Evolutionary conservation across 306 rosid genomes (phyloP).

Genomic region (Prunus dulcis): DNA sequence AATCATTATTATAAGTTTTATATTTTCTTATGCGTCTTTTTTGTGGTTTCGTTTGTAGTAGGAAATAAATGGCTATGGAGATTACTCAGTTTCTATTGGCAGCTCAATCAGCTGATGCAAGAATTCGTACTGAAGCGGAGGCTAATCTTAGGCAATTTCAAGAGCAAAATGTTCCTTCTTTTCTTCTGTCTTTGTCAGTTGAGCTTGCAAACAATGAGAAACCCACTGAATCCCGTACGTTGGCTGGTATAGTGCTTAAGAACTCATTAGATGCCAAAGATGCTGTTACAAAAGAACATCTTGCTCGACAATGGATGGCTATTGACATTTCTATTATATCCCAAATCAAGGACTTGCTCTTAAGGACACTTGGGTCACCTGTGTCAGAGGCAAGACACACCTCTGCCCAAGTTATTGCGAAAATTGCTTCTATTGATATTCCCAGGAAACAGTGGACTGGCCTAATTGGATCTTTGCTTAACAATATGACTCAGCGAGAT

Average conservation of each 20-base stretch:
- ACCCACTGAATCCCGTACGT: conserved; percentile 34
- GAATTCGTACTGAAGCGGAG: conserved; percentile 35
- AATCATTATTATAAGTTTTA: background rate
- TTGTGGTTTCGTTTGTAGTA: background rate
- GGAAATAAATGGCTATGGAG: conserved; percentile 30
- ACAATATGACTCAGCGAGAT: conserved; percentile 36
- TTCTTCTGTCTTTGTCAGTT: conserved; percentile 30
- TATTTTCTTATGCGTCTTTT: background rate
- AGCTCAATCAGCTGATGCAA: conserved; percentile 40
- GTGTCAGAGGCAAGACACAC: conserved; percentile 36
- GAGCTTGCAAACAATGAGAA: conserved; percentile 35
- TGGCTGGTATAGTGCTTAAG: conserved; percentile 41
- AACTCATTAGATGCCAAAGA: conserved; percentile 40
- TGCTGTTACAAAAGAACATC: conserved; percentile 32
- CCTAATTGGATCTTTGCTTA: conserved; percentile 27
- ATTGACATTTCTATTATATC: conserved; percentile 30
- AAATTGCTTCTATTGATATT: conserved; percentile 35
- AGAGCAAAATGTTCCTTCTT: conserved; percentile 34
- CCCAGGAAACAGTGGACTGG: conserved; percentile 37
- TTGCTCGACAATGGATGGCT: conserved; percentile 32
- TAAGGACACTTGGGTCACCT: conserved; percentile 31
- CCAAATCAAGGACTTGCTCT: conserved; percentile 30
- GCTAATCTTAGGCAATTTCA: conserved; percentile 29
- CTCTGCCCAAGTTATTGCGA: conserved; percentile 39
- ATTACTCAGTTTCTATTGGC: conserved; percentile 35